Percentiles rank a stretch among this genome's conserved stretches.
These are phyloP conservation scores for Pseudocercospora eumusae DNA, from an alignment of 2,329 filamentous ascomycete species.

Conservation along the genomic window DNA sequence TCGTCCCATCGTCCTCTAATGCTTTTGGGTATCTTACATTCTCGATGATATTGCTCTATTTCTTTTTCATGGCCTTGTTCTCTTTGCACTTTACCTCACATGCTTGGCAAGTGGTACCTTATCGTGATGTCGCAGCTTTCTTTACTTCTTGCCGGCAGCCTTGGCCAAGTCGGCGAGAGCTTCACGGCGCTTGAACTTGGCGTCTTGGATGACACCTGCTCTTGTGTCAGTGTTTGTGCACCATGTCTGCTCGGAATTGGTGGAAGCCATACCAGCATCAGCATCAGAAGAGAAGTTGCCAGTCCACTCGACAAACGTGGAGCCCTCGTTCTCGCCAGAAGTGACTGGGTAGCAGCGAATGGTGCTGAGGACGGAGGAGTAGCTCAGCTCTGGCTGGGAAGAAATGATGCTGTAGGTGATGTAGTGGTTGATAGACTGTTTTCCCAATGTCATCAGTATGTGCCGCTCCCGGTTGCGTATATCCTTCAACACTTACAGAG, in stretches of 20 bases:
- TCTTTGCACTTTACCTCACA: not conserved
- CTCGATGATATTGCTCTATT: conserved; percentile 16
- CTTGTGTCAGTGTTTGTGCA: conserved; percentile 14
- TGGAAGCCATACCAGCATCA: conserved; percentile 59
- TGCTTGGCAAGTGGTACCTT: not conserved
- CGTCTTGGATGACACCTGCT: conserved; percentile 69
- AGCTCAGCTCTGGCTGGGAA: conserved; percentile 63
- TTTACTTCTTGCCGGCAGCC: conserved; percentile 38
- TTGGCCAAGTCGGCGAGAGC: conserved; percentile 66
- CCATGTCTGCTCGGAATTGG: not conserved
- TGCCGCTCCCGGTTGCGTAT: too few species aligned
- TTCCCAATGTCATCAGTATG: not conserved
- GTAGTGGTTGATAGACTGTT: conserved; percentile 68
- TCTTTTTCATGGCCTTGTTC: not conserved
- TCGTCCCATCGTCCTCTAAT: conserved; percentile 11
- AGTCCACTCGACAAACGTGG: conserved; percentile 66
- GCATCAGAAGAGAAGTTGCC: conserved; percentile 71
- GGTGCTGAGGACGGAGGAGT: conserved; percentile 67
- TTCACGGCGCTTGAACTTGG: conserved; percentile 74
- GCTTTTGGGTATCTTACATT: conserved; percentile 5
- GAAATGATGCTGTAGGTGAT: conserved; percentile 74
- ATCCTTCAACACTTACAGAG: too few species aligned
- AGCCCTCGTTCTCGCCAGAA: conserved; percentile 63
- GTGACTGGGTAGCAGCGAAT: conserved; percentile 67
- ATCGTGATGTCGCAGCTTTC: not conserved